A percentile compares a stretch with the other conserved stretches of the same genome.
phyloP scores from a whole-genome alignment of 2,329 filamentous ascomycete species.

The Pseudocercospora crystallina region DNA sequence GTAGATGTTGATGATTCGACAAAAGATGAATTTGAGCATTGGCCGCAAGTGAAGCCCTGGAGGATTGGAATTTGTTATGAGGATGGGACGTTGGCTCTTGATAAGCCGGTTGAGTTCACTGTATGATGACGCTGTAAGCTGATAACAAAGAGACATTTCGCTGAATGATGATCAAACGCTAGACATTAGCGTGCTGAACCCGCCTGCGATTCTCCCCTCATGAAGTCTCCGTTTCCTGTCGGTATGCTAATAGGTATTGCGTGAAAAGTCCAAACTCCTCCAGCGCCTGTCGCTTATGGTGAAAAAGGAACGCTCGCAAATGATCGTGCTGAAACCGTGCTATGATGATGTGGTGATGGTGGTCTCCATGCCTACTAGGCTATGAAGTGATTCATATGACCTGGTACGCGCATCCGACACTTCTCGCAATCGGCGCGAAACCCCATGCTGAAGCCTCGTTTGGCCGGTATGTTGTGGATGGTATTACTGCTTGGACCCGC shows the following conservation, averaged over 20 bases:
- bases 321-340: conserved; percentile 1
- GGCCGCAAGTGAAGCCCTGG: conserved; percentile 4
- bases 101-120: no score
- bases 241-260: no score
- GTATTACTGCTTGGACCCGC: conserved; percentile 8
- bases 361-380: conserved; percentile 10
- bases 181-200: no score
- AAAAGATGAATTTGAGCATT: not conserved
- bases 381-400: conserved; percentile 52
- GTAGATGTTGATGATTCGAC: not conserved
- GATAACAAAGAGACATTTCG: no score
- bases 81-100: not conserved
- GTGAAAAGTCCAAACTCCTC: conserved; percentile 7
- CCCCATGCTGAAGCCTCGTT: conserved; percentile 47
- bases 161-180: no score
- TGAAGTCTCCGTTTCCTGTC: no score
- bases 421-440: conserved; percentile 53
- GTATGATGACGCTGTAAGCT: no score
- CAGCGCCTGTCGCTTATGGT: conserved; percentile 21
- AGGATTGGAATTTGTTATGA: conserved; percentile 5
- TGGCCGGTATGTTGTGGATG: conserved; percentile 9
- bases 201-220: no score
- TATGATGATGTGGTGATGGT: no score
- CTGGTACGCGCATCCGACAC: conserved; percentile 48
- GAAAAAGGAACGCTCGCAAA: conserved; percentile 1